phyloP scores from a whole-genome alignment of 305 asterid species.

The Fraxinus platypoda region DNA sequence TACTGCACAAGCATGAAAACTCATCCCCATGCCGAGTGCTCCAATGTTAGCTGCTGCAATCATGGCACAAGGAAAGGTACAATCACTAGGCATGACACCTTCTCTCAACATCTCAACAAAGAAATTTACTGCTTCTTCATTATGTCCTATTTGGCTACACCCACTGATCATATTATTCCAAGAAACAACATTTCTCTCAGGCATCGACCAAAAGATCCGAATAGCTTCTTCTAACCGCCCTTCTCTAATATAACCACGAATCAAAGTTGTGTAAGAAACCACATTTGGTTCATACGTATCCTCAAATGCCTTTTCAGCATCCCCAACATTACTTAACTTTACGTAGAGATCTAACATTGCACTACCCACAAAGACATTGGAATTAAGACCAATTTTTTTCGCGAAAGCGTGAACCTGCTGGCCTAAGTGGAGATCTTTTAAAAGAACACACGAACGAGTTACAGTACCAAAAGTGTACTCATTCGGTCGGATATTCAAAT shows the following conservation, averaged over 20 bases:
- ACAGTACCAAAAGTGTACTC: slow-evolving; percentile 69
- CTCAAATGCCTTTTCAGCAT: slow-evolving; percentile 45
- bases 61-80: slow-evolving; percentile 55
- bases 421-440: slow-evolving; percentile 52
- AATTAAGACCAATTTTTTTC: slow-evolving; percentile 37
- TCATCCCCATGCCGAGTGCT: slow-evolving; percentile 64
- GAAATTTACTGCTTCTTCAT: slow-evolving; percentile 65
- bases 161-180: slow-evolving; percentile 81
- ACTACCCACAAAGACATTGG: slow-evolving; percentile 73
- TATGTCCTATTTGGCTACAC: slow-evolving; percentile 56
- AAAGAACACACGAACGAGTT: slow-evolving; percentile 50
- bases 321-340: slow-evolving; percentile 42
- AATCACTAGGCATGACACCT: slow-evolving; percentile 50
- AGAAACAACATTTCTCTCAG: slow-evolving; percentile 61
- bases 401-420: slow-evolving; percentile 58
- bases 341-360: slow-evolving; percentile 59
- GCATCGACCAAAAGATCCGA: slow-evolving; percentile 44
- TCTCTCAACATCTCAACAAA: slow-evolving; percentile 62
- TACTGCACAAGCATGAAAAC: slow-evolving; percentile 69
- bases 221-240: slow-evolving; percentile 54
- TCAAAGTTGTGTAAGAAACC: slow-evolving; percentile 64
- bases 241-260: slow-evolving; percentile 57
- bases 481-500: slow-evolving; percentile 48
- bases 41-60: slow-evolving; percentile 74
- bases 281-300: slow-evolving; percentile 64